Conservation (phyloP, 495 filamentous ascomycete species). For the Penicillium mononematosum region DNA sequence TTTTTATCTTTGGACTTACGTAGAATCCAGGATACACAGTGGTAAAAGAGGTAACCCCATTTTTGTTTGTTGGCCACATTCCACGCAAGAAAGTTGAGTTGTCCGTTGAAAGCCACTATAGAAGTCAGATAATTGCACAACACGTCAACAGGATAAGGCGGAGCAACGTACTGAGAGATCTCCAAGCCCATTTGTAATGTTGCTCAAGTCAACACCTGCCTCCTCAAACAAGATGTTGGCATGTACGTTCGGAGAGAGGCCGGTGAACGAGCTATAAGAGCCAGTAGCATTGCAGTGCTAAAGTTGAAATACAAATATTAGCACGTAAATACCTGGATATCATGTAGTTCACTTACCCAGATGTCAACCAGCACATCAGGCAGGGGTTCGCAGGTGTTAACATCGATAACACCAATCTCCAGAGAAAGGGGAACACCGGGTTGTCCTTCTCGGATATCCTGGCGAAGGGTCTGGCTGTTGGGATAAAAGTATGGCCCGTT, state of each 20-base stretch:
- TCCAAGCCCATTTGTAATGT: neutral
- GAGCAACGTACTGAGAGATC: slow-evolving; percentile 8
- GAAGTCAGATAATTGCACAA: slow-evolving; percentile 6
- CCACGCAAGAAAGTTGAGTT: slow-evolving; percentile 48
- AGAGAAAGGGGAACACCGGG: slow-evolving; percentile 50
- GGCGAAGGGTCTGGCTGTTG: slow-evolving; percentile 31
- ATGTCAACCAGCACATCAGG: slow-evolving; percentile 53
- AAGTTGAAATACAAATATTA: neutral
- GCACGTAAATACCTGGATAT: neutral
- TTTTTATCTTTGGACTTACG: neutral
- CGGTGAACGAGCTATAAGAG: slow-evolving; percentile 51
- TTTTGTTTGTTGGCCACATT: slow-evolving; percentile 47
- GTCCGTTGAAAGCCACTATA: slow-evolving; percentile 26
- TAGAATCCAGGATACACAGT: slow-evolving; percentile 49
- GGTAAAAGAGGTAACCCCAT: slow-evolving; percentile 50
- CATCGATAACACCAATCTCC: slow-evolving; percentile 56
- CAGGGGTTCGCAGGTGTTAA: slow-evolving; percentile 51
- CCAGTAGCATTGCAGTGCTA: slow-evolving; percentile 44
- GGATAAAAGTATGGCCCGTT: slow-evolving; percentile 48
- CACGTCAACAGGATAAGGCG: too few species aligned
- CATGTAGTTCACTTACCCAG: slow-evolving; percentile 31
- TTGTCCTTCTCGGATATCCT: slow-evolving; percentile 53
- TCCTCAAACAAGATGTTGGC: slow-evolving; percentile 12
- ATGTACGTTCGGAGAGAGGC: slow-evolving; percentile 26
- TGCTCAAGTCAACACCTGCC: too few species aligned